A percentile compares a stretch with the other conserved stretches of the same genome.
Evolutionary conservation across 352 stramenopile species (phyloP).

Genomic region (Pythium periplocum): DNA sequence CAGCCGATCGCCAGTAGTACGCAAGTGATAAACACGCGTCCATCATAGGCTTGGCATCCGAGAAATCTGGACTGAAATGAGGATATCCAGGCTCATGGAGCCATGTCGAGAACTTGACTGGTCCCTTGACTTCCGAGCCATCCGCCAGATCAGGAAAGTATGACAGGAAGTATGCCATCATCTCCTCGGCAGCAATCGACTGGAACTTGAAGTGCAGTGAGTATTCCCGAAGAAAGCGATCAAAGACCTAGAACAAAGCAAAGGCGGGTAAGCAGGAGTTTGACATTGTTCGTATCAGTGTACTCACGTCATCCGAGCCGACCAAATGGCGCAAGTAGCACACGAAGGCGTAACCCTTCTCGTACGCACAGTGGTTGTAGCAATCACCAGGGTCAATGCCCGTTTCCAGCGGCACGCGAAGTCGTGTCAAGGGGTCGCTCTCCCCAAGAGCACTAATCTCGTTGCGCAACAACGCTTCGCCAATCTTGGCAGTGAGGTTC

Average conservation of each 20-base stretch:
- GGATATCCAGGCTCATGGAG: constrained; percentile 61
- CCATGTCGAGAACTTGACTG: constrained; percentile 65
- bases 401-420: constrained; percentile 65
- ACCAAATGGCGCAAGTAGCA: constrained; percentile 67
- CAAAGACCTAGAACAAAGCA: constrained; percentile 35
- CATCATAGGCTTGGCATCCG: constrained; percentile 66
- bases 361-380: constrained; percentile 81
- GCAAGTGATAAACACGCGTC: constrained; percentile 58
- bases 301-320: constrained; percentile 46
- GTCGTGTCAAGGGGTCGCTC: constrained; percentile 54
- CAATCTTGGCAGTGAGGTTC: constrained; percentile 69
- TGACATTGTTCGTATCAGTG: too few relatives aligned
- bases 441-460: constrained; percentile 70
- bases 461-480: constrained; percentile 53
- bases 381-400: constrained; percentile 76
- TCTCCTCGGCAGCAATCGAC: constrained; percentile 67
- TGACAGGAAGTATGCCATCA: constrained; percentile 65
- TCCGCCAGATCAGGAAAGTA: constrained; percentile 59
- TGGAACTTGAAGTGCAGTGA: constrained; percentile 63
- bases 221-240: constrained; percentile 65
- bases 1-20: constrained; percentile 53
- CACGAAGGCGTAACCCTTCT: constrained; percentile 78
- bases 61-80: constrained; percentile 47
- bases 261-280: not conserved
- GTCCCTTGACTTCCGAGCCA: constrained; percentile 43